A percentile compares a stretch with the other conserved stretches of the same genome.
phyloP scores from a whole-genome alignment of 176 grass and related monocot genomes.

The Saccharum spontaneum region DNA sequence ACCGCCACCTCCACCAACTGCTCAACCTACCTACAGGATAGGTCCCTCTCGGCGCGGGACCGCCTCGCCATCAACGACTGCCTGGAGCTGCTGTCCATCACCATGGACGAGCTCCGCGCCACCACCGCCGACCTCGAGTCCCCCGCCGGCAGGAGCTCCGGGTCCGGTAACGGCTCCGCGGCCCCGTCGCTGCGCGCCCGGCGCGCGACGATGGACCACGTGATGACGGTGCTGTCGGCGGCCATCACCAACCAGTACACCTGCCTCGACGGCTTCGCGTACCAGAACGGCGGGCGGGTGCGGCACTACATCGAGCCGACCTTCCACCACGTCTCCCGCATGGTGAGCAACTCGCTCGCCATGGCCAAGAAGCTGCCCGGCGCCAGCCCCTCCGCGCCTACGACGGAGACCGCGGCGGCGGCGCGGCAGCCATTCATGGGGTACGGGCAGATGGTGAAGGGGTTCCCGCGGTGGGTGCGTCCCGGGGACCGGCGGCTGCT shows the following conservation, averaged over 20 bases:
- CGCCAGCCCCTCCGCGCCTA: background rate
- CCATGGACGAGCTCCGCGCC: conserved; percentile 62
- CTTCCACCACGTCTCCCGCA: conserved; percentile 43
- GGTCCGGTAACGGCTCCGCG: background rate
- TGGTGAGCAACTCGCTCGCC: conserved; percentile 91
- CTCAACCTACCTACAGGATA: conserved; percentile 42
- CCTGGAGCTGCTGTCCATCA: conserved; percentile 58
- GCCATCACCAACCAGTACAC: conserved; percentile 90
- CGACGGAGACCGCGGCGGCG: background rate
- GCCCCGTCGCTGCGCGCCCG: background rate
- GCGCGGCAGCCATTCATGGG: conserved; percentile 54
- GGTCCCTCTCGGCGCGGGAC: conserved; percentile 31
- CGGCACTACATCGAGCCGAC: conserved; percentile 46
- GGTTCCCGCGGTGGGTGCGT: conserved; percentile 66
- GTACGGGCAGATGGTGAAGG: conserved; percentile 59
- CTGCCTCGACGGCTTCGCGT: conserved; percentile 70
- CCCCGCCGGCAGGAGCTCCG: background rate
- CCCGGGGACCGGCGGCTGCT: conserved; percentile 58
- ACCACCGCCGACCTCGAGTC: conserved; percentile 34
- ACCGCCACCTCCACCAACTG: conserved; percentile 46
- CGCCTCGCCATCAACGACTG: conserved; percentile 65
- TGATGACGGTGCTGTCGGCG: conserved; percentile 70
- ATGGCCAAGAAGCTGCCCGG: conserved; percentile 69
- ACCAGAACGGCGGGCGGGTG: conserved; percentile 36
- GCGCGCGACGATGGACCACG: conserved; percentile 37